Conservation (phyloP, 805 yeast genomes). For the Ascoidea asiatica region DNA sequence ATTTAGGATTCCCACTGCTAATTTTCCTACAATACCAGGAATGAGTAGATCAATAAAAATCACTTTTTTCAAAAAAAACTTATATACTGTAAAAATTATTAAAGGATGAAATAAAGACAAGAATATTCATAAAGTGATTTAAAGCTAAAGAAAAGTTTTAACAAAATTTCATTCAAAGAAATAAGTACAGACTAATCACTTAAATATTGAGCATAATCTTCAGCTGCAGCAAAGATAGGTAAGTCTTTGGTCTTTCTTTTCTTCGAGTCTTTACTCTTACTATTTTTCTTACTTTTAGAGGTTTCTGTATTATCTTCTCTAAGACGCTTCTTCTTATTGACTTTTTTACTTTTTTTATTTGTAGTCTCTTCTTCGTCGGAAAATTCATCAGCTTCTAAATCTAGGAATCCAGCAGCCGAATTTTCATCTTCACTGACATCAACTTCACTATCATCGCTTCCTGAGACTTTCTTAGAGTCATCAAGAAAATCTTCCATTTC, state of each 20-base stretch:
- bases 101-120: too few species aligned
- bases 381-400: slow-evolving; percentile 15
- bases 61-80: too few species aligned
- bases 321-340: slow-evolving; percentile 11
- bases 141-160: too few species aligned
- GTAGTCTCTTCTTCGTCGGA: slow-evolving; percentile 12
- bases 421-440: slow-evolving; percentile 17
- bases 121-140: too few species aligned
- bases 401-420: slow-evolving; percentile 11
- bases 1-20: too few species aligned
- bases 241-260: slow-evolving; percentile 48
- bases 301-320: slow-evolving; percentile 12
- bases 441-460: slow-evolving; percentile 18
- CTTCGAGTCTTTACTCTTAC: slow-evolving; percentile 23
- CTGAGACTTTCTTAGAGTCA: slow-evolving; percentile 15
- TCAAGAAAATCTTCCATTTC: slow-evolving; percentile 18
- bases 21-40: too few species aligned
- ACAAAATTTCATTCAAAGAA: not conserved
- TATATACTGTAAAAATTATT: too few species aligned
- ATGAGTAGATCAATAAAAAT: too few species aligned
- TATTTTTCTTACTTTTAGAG: slow-evolving; percentile 18
- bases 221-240: slow-evolving; percentile 83
- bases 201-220: slow-evolving; percentile 67
- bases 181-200: not conserved
- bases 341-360: slow-evolving; percentile 13